Conservation (phyloP, 495 filamentous ascomycete species). For the Trichoderma parareesei region DNA sequence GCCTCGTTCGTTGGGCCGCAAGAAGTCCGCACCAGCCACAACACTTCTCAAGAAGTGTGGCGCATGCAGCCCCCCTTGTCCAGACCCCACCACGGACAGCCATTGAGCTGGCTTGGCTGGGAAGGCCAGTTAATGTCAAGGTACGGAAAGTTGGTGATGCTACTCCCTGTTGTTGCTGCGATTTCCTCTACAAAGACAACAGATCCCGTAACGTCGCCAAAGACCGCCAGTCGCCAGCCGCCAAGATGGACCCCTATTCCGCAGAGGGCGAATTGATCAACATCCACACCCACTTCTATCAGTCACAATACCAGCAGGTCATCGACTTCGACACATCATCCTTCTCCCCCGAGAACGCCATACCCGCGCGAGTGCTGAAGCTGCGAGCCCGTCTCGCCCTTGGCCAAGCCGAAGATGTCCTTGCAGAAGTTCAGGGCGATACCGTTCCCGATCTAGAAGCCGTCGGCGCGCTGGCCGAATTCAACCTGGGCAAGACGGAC, state of each 20-base stretch:
- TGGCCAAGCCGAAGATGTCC: slow-evolving; percentile 63
- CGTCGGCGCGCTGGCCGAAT: slow-evolving; percentile 52
- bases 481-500: slow-evolving; percentile 48
- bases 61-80: background rate
- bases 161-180: background rate
- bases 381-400: slow-evolving; percentile 76
- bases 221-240: slow-evolving; percentile 10
- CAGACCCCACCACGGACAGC: slow-evolving; percentile 4
- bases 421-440: slow-evolving; percentile 57
- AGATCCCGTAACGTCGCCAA: slow-evolving; percentile 4
- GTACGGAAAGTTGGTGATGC: background rate
- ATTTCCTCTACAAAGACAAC: background rate
- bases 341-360: slow-evolving; percentile 66
- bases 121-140: slow-evolving; percentile 2
- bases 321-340: slow-evolving; percentile 69
- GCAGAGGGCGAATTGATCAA: slow-evolving; percentile 93
- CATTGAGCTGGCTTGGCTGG: background rate
- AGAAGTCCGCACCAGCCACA: slow-evolving; percentile 9
- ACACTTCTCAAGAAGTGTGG: background rate
- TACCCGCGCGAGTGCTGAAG: slow-evolving; percentile 70
- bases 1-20: background rate
- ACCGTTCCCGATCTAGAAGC: slow-evolving; percentile 69
- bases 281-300: slow-evolving; percentile 91
- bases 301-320: slow-evolving; percentile 77
- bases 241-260: slow-evolving; percentile 85